Conservation (phyloP, 129 eudicot genomes). For the Lonicera japonica region DNA sequence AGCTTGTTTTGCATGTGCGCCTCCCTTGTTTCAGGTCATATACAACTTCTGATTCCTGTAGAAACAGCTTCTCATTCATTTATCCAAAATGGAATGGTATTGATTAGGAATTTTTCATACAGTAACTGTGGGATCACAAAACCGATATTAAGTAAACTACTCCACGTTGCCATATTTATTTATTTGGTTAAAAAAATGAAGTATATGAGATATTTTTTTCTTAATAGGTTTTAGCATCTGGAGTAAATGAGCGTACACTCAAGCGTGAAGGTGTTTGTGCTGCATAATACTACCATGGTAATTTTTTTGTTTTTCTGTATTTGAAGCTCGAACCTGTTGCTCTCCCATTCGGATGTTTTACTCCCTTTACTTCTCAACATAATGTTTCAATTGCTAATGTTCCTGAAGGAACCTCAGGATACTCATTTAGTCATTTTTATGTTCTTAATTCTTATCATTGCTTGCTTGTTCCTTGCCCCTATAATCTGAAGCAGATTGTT, state of each 20-base stretch:
- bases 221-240: conserved; percentile 89
- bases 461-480: conserved; percentile 1
- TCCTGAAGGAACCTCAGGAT: no score
- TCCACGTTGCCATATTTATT: no score
- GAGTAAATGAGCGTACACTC: conserved; percentile 91
- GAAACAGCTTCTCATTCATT: conserved; percentile 62
- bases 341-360: no score
- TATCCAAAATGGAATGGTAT: background rate
- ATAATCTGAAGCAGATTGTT: background rate
- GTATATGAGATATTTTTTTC: no score
- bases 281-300: conserved; percentile 93
- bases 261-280: conserved; percentile 99
- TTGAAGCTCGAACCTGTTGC: no score
- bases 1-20: conserved; percentile 98
- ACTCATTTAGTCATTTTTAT: no score
- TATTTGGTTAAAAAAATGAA: no score
- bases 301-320: background rate
- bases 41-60: conserved; percentile 89
- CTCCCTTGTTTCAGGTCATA: conserved; percentile 99
- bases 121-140: no score
- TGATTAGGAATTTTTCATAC: no score
- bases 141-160: no score
- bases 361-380: background rate
- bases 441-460: background rate
- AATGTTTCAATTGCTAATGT: background rate